Base-by-base conservation (phyloP, 1,284 basidiomycete species). In the Athelia psychrophila region DNA sequence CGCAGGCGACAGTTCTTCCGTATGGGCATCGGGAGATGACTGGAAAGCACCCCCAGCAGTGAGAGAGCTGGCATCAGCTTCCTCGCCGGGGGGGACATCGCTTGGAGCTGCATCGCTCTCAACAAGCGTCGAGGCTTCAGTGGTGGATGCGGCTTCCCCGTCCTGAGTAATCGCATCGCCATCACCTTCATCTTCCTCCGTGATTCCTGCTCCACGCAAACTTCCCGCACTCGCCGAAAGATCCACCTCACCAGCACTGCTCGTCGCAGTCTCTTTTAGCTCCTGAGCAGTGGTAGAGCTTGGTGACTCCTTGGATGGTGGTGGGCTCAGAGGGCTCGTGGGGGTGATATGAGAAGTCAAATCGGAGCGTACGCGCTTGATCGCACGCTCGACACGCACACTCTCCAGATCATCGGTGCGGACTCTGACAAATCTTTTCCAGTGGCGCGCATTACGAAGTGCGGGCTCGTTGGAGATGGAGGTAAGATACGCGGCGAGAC, bases 391-490 rank as follows among this genome's bases (percentile, higher is more conserved):
- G 42, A 90, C 84, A 44, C 91, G 83, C 3, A 88, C 85, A 62
- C 90, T 93, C 72, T 93, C 86, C 45, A 95, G 70, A 66, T 95
- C 92, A 63, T 95, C 93, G 3, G 84, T 85, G 55, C 91, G 80
- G 18, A 93, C 90, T 38, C 84, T 77, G 47, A 93, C 84, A 59
- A 95, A 95, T n/a, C 88, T 81, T 62, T 86, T 88, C 92, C 92
- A 95, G 2, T 82, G 74, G 49, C 87, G 81, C 40, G 83, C 74
- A 52, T 81, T 76, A 42, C 88, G 81, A 25, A 92, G 65, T 2
- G 71, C 65, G 5, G 79, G 68, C 48, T 84, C 79, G 60, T 91
- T 91, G 49, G 91, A 83, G 24, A 93, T 65, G 2, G 81, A 77
- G 1, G 91, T 93, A 50, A 95, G 75, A 66, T 93, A 93, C 15